phyloP scores from a whole-genome alignment of 1,284 basidiomycete species.

The Flammula alnicola region DNA sequence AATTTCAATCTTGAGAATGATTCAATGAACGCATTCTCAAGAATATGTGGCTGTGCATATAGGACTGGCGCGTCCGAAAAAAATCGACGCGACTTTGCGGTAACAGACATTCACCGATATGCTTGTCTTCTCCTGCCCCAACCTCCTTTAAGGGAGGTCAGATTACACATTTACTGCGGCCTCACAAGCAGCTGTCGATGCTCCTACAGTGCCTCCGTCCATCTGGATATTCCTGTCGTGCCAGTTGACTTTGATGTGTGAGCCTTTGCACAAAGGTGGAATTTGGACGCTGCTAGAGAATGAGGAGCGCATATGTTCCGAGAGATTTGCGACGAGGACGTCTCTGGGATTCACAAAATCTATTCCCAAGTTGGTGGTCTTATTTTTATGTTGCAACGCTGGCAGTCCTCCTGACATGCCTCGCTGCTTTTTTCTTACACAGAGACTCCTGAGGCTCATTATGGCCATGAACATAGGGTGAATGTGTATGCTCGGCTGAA shows the following conservation, averaged over 20 bases:
- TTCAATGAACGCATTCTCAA: background rate
- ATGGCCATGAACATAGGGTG: constrained; percentile 60
- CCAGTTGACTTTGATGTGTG: constrained; percentile 65
- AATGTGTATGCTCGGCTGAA: constrained; percentile 63
- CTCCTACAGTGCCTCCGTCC: constrained; percentile 44
- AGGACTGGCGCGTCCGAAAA: constrained; percentile 25
- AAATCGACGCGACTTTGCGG: no score
- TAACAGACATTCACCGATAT: constrained; percentile 91
- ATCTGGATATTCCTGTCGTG: constrained; percentile 45
- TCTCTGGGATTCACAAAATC: constrained; percentile 71
- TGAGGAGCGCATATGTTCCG: constrained; percentile 88
- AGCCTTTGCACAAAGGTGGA: constrained; percentile 60
- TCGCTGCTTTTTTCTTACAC: constrained; percentile 20
- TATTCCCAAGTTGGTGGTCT: constrained; percentile 64
- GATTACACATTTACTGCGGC: constrained; percentile 37
- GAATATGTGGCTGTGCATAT: constrained; percentile 20
- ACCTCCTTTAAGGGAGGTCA: constrained; percentile 36
- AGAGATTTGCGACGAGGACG: constrained; percentile 72
- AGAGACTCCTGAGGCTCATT: constrained; percentile 71
- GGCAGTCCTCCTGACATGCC: constrained; percentile 18
- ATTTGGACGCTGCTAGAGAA: constrained; percentile 55
- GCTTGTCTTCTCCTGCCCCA: constrained; percentile 81
- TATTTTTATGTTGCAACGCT: constrained; percentile 17
- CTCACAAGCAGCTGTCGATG: constrained; percentile 32
- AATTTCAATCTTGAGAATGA: background rate